Conservation (phyloP, 306 rosid genomes). For the Trichosanthes cucumerina region DNA sequence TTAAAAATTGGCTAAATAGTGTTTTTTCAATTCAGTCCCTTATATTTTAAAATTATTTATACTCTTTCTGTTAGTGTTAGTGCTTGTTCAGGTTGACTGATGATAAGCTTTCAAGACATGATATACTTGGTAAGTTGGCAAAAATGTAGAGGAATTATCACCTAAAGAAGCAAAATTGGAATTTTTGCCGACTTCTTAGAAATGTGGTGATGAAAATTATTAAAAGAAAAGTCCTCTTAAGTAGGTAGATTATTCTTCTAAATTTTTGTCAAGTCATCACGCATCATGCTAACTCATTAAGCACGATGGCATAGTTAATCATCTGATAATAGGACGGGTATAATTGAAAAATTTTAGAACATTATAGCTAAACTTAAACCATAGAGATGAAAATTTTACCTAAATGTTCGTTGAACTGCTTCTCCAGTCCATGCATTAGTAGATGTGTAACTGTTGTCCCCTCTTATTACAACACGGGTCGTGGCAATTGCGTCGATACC, state of each 20-base stretch:
- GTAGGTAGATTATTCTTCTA: not conserved
- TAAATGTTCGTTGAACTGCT: slow-evolving; percentile 55
- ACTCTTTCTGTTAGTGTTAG: not conserved
- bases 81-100: not conserved
- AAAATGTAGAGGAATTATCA: not conserved
- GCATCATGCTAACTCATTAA: not conserved
- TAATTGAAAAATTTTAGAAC: not conserved
- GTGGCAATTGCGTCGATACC: slow-evolving; percentile 98
- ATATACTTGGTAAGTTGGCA: not conserved
- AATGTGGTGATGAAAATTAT: not conserved
- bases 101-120: not conserved
- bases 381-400: slow-evolving; percentile 25
- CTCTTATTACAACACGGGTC: slow-evolving; percentile 71
- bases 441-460: slow-evolving; percentile 24
- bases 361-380: not conserved
- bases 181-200: not conserved
- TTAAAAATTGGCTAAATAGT: not conserved
- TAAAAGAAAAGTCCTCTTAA: not conserved
- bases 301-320: not conserved
- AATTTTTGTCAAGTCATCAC: not conserved
- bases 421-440: slow-evolving; percentile 54
- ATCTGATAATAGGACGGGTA: not conserved
- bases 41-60: not conserved
- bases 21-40: not conserved
- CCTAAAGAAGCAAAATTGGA: not conserved